phyloP scores from a whole-genome alignment of 2,329 filamentous ascomycete species.

The Teratosphaeria destructans region DNA sequence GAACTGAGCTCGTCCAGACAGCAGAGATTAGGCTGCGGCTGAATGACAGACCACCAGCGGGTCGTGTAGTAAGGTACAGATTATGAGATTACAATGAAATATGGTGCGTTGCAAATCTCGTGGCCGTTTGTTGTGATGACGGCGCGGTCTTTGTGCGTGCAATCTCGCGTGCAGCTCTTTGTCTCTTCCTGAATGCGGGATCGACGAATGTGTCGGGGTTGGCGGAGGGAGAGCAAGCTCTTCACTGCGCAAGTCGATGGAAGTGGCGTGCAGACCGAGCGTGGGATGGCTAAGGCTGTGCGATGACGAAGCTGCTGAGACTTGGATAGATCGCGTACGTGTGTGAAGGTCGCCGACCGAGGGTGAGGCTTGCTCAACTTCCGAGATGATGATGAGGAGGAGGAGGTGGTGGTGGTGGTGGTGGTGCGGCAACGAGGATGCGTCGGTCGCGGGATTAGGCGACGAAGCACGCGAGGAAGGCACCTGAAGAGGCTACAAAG shows the following conservation, averaged over 20 bases:
- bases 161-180: slow-evolving; percentile 2
- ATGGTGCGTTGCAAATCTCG: slow-evolving; percentile 10
- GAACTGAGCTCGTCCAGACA: slow-evolving; percentile 7
- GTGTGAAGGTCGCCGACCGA: not conserved
- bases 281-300: not conserved
- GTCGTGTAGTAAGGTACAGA: slow-evolving; percentile 17
- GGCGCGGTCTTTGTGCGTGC: slow-evolving; percentile 5
- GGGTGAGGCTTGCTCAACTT: slow-evolving; percentile 5
- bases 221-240: not conserved
- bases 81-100: slow-evolving; percentile 25
- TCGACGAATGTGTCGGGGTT: not conserved
- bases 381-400: not conserved
- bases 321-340: not conserved
- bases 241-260: not conserved
- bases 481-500: not conserved
- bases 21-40: slow-evolving; percentile 21
- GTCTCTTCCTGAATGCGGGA: slow-evolving; percentile 1
- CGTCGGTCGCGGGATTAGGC: not conserved
- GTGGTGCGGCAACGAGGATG: not conserved
- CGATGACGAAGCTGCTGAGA: not conserved
- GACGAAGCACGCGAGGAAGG: not conserved
- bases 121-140: slow-evolving; percentile 5
- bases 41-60: slow-evolving; percentile 16
- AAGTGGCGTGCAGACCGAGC: not conserved
- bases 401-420: no score